Conservation (phyloP, 768 basidiomycete genomes). For the Flagelloscypha sp. region DNA sequence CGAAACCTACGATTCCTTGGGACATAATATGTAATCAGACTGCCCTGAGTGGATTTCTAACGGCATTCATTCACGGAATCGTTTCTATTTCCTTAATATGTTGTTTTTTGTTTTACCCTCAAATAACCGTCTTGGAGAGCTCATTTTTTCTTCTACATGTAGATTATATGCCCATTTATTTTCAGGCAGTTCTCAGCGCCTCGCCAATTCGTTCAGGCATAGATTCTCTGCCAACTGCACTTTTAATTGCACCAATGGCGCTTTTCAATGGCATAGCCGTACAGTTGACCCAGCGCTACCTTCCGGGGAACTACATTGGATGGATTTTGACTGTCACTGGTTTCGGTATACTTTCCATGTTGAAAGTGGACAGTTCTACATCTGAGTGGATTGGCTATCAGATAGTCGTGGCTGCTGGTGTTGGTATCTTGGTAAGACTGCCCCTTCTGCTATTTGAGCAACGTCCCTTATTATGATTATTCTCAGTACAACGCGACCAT, state of each 20-base stretch:
- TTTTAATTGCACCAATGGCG: constrained; percentile 29
- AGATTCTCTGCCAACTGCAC: constrained; percentile 23
- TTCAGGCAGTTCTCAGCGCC: constrained; percentile 33
- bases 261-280: constrained; percentile 27
- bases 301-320: constrained; percentile 23
- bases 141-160: too few species aligned
- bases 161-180: constrained; percentile 39
- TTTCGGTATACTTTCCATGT: constrained; percentile 24
- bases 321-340: constrained; percentile 26
- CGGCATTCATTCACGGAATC: constrained; percentile 23
- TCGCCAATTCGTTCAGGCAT: constrained; percentile 30
- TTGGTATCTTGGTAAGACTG: too few species aligned
- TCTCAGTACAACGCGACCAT: too few species aligned
- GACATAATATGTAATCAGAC: constrained; percentile 28
- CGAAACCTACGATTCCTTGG: constrained; percentile 18
- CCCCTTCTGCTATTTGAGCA: too few species aligned
- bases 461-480: too few species aligned
- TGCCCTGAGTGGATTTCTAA: constrained; percentile 25
- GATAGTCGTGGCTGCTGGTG: constrained; percentile 17
- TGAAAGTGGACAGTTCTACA: constrained; percentile 18
- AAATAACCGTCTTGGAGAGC: too few species aligned
- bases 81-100: constrained; percentile 16
- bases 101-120: too few species aligned
- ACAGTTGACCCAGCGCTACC: constrained; percentile 23
- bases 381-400: constrained; percentile 16